Percentiles rank a stretch among this genome's conserved stretches.
These are phyloP conservation scores for Talaromyces marneffei DNA, from an alignment of 2,329 filamentous ascomycete species.

Conservation along the genomic window DNA sequence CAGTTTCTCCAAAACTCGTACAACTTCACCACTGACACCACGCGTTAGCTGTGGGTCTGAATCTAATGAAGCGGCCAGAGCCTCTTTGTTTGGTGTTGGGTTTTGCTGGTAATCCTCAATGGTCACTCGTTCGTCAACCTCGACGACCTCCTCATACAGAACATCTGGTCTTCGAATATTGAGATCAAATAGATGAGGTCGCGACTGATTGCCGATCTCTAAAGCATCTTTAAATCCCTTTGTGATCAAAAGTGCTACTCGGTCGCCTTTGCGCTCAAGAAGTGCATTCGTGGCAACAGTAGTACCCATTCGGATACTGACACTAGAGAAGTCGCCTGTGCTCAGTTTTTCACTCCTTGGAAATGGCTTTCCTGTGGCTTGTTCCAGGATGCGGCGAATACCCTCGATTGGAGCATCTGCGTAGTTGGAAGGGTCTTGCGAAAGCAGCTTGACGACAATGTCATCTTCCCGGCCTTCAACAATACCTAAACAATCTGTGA, in stretches of 20 bases:
- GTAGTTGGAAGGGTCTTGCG: slow-evolving; percentile 23
- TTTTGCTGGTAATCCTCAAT: slow-evolving; percentile 27
- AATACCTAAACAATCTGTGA: slow-evolving; percentile 87
- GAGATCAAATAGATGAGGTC: slow-evolving; percentile 80
- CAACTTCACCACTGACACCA: slow-evolving; percentile 58
- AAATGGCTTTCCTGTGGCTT: slow-evolving; percentile 14
- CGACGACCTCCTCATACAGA: slow-evolving; percentile 20
- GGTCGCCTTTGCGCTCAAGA: slow-evolving; percentile 77
- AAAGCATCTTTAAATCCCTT: slow-evolving; percentile 78
- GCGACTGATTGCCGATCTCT: slow-evolving; percentile 79
- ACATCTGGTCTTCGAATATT: slow-evolving; percentile 70
- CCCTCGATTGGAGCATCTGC: slow-evolving; percentile 64
- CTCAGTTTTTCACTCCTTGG: slow-evolving; percentile 16
- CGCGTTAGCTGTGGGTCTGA: slow-evolving; percentile 18
- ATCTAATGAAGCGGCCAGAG: slow-evolving; percentile 13
- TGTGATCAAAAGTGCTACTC: slow-evolving; percentile 75
- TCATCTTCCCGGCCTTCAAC: slow-evolving; percentile 19
- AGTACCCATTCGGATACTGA: slow-evolving; percentile 70
- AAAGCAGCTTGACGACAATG: slow-evolving; percentile 24
- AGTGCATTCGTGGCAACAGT: slow-evolving; percentile 86
- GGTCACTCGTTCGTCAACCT: slow-evolving; percentile 43
- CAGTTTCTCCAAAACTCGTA: slow-evolving; percentile 59
- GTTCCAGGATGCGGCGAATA: slow-evolving; percentile 61
- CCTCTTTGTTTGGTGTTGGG: slow-evolving; percentile 21
- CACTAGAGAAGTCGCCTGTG: slow-evolving; percentile 13